These are phyloP conservation scores for Fusarium newnesense DNA, from an alignment of 2,329 filamentous ascomycete species.

Conservation along the genomic window DNA sequence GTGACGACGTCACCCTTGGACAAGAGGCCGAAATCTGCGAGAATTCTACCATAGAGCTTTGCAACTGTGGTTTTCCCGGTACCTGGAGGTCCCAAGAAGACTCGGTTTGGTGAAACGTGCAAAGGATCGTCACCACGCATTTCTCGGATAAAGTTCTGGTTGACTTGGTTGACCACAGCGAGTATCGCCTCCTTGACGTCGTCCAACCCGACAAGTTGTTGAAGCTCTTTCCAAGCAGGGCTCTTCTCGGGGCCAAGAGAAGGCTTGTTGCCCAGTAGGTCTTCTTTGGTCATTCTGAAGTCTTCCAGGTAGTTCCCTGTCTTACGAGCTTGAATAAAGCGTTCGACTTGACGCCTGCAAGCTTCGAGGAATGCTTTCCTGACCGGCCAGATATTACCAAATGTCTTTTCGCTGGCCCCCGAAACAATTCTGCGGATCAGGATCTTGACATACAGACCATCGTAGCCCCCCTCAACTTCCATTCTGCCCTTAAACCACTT, in stretches of 20 bases:
- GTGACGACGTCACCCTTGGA: conserved; percentile 63
- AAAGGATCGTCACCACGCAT: conserved; percentile 67
- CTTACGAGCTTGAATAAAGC: conserved; percentile 56
- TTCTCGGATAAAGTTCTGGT: conserved; percentile 72
- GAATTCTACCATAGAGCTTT: conserved; percentile 74
- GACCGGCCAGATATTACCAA: conserved; percentile 76
- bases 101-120: conserved; percentile 69
- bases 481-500: conserved; percentile 65
- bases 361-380: conserved; percentile 65
- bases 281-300: conserved; percentile 63
- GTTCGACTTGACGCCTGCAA: conserved; percentile 66
- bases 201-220: conserved; percentile 66
- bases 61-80: conserved; percentile 81
- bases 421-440: conserved; percentile 68
- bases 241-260: conserved; percentile 61
- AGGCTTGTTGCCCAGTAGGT: conserved; percentile 76
- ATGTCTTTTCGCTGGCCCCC: conserved; percentile 70
- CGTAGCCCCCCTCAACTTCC: conserved; percentile 66
- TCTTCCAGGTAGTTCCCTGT: conserved; percentile 41
- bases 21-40: conserved; percentile 73
- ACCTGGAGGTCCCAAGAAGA: conserved; percentile 77
- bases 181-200: conserved; percentile 66
- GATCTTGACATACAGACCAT: conserved; percentile 72
- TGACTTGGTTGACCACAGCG: conserved; percentile 61
- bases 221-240: conserved; percentile 67